phyloP scores from a whole-genome alignment of 2,329 filamentous ascomycete species.

The Penicillium sp. region DNA sequence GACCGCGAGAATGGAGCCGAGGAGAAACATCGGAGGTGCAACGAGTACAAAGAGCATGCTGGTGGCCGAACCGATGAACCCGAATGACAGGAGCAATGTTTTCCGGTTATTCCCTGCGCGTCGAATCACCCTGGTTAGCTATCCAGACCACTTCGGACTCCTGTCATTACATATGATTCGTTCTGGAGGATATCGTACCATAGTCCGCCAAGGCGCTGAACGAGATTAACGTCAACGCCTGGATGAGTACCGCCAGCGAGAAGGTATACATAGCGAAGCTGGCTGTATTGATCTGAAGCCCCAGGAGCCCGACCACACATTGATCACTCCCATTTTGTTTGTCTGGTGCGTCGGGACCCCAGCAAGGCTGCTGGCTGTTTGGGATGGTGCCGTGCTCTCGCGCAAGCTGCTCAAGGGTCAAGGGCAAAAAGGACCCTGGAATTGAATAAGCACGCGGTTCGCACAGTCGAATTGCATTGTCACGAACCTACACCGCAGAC shows the following conservation, averaged over 20 bases:
- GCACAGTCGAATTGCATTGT: background rate
- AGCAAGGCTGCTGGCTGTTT: slow-evolving; percentile 29
- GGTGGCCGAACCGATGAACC: slow-evolving; percentile 67
- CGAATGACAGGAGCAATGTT: slow-evolving; percentile 73
- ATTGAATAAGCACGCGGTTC: background rate
- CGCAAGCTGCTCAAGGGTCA: slow-evolving; percentile 85
- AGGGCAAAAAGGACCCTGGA: slow-evolving; percentile 80
- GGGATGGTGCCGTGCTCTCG: slow-evolving; percentile 83
- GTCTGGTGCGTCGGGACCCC: slow-evolving; percentile 24
- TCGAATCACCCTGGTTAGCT: background rate
- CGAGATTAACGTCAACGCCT: slow-evolving; percentile 80
- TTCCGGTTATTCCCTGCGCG: slow-evolving; percentile 57
- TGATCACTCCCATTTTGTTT: slow-evolving; percentile 27
- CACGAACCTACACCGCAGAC: slow-evolving; percentile 66
- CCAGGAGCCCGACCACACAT: slow-evolving; percentile 32
- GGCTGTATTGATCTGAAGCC: slow-evolving; percentile 33
- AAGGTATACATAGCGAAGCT: slow-evolving; percentile 61
- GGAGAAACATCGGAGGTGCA: slow-evolving; percentile 65
- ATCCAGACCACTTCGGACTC: too few species aligned
- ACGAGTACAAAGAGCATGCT: slow-evolving; percentile 86
- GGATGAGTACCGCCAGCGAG: slow-evolving; percentile 77
- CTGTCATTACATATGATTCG: background rate
- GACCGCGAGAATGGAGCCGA: slow-evolving; percentile 75
- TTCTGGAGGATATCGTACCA: slow-evolving; percentile 54
- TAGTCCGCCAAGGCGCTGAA: slow-evolving; percentile 63